Percentiles rank a stretch among this genome's conserved stretches.
Conservation (phyloP, 129 eudicot genomes). For the Heracleum sosnowskyi region DNA sequence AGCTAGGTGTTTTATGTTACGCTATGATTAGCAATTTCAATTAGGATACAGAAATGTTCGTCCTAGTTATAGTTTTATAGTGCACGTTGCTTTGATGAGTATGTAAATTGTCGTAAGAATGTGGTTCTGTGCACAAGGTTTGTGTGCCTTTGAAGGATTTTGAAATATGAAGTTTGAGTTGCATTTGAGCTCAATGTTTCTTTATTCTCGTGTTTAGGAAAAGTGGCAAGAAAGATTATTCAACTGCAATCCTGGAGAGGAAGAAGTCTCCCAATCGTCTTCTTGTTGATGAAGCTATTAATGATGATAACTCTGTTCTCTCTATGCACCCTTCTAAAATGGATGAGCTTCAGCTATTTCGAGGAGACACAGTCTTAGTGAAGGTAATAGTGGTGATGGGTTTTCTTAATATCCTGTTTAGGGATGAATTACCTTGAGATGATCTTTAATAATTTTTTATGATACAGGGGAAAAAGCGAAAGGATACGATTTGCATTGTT, state of each 20-base stretch:
- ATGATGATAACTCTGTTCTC: conserved; percentile 45
- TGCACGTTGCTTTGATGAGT: background rate
- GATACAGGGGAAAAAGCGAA: conserved; percentile 35
- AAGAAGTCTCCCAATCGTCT: conserved; percentile 38
- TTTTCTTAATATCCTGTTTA: background rate
- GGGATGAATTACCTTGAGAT: background rate
- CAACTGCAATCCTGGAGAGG: conserved; percentile 38
- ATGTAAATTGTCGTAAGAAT: background rate
- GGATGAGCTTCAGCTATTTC: conserved; percentile 38
- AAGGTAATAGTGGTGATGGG: conserved; percentile 19
- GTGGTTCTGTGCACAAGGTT: background rate
- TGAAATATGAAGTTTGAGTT: background rate
- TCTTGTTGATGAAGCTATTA: conserved; percentile 35
- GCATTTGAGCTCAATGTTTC: background rate
- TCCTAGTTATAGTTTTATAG: too few relatives aligned
- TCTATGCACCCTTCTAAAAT: conserved; percentile 32
- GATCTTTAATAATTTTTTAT: background rate
- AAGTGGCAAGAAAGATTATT: conserved; percentile 25
- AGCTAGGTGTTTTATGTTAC: too few relatives aligned
- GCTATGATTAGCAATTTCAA: too few relatives aligned
- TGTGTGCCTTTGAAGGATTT: background rate
- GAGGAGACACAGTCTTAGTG: conserved; percentile 34
- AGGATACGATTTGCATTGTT: conserved; percentile 27
- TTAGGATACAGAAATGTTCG: too few relatives aligned
- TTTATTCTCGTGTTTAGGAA: conserved; percentile 11